Evolutionary conservation across 1,284 basidiomycete species (phyloP), one percentile per base, ranked within the genome.

Genomic region (Pisolithus thermaeus): DNA sequence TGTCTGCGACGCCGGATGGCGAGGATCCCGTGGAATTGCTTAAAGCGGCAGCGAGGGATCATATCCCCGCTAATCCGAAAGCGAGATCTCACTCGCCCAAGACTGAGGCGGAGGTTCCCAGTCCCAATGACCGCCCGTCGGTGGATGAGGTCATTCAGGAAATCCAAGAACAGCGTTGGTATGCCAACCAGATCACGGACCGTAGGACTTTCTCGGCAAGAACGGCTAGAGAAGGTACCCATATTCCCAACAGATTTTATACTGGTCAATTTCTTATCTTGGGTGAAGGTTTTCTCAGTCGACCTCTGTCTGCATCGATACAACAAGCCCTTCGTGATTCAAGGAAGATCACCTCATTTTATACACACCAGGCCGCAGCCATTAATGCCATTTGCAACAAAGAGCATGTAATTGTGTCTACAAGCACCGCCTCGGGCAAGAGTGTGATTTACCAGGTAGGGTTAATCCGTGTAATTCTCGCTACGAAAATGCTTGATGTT

Each of bases 361-460:
- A 93, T 63, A 73, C 73, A 4, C 93, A 96, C 59, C 92, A 96
- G 68, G 82, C 82, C 4, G 72, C 76, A 32, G 90, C 93, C 1
- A 86, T 96, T 55, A 78, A 81, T 55, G 81, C 84, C 0, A 72
- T 96, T 18, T 66, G 73, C 9, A 62, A 70, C 36, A 79, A 80
- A 6, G 78, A 79, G 49, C 77, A 92, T 65, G 91, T 94, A 23
- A 90, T 96, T 45, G 89, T 95, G 18, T 93, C 90, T 1, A 96
- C 92, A 0, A 88, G 86, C 58, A 96, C 93, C 2, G 92, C 92
- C 2, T 93, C 91, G 3, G 92, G 92, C 7, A 96, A 96, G 69
- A 94, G 90, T 64, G 75, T 96, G 20, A 92, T 96, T 47, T 96
- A 92, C 66, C 87, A 91, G 71, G 87, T 85, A 54, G 38, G 37